These are phyloP conservation scores for Schwanniomyces occidentalis DNA, from an alignment of 805 yeast genomes.

Conservation along the genomic window DNA sequence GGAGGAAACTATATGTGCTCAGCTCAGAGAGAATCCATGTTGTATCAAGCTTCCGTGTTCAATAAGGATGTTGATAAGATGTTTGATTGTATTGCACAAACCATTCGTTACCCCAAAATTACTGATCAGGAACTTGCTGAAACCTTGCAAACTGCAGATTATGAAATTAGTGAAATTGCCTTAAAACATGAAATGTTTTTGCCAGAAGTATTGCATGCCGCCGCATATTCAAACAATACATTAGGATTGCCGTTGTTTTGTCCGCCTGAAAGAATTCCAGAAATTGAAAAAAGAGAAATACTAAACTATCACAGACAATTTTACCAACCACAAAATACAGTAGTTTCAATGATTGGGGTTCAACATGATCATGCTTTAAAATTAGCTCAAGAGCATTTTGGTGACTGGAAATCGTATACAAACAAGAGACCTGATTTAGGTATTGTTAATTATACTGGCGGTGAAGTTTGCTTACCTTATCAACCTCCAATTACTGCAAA, in stretches of 20 bases:
- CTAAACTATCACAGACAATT: slow-evolving; percentile 61
- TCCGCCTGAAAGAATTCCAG: slow-evolving; percentile 65
- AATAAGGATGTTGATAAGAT: slow-evolving; percentile 78
- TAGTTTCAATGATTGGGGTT: slow-evolving; percentile 87
- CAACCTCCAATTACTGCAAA: slow-evolving; percentile 43
- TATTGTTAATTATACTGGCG: slow-evolving; percentile 64
- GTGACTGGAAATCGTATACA: slow-evolving; percentile 46
- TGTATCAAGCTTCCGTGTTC: slow-evolving; percentile 94
- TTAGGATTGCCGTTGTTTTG: slow-evolving; percentile 86
- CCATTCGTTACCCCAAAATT: slow-evolving; percentile 70
- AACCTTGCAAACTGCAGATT: slow-evolving; percentile 70
- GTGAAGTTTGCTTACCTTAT: slow-evolving; percentile 39
- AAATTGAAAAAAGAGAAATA: slow-evolving; percentile 54
- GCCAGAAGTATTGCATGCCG: slow-evolving; percentile 87
- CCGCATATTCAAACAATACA: slow-evolving; percentile 72
- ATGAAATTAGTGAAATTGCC: slow-evolving; percentile 82
- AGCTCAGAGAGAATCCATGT: slow-evolving; percentile 85
- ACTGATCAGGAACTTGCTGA: slow-evolving; percentile 71
- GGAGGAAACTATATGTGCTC: slow-evolving; percentile 97
- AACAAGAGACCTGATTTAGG: slow-evolving; percentile 34
- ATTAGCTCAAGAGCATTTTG: slow-evolving; percentile 62
- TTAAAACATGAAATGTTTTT: slow-evolving; percentile 79
- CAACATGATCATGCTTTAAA: slow-evolving; percentile 66
- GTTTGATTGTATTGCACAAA: slow-evolving; percentile 74
- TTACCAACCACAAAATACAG: slow-evolving; percentile 77